Conservation (phyloP, 345 rosid species). For the Euphorbia tirucalli region DNA sequence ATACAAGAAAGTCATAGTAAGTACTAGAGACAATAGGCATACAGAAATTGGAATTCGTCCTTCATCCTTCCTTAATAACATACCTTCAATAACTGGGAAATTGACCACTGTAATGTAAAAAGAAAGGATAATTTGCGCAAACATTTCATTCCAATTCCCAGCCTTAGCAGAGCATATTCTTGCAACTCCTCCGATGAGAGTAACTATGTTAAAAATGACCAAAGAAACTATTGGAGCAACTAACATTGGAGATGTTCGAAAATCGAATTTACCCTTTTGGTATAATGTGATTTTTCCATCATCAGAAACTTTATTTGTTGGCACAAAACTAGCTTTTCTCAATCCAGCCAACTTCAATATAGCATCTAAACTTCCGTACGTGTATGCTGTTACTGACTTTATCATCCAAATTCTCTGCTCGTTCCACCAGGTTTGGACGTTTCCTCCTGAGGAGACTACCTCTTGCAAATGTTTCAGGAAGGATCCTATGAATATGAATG, state of each 20-base stretch:
- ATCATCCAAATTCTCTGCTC: conserved; percentile 22
- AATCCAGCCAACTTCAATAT: conserved; percentile 13
- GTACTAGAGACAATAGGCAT: conserved; percentile 5
- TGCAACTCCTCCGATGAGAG: conserved; percentile 19
- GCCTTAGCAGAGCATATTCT: not conserved
- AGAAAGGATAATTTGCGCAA: conserved; percentile 24
- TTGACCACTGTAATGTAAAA: conserved; percentile 23
- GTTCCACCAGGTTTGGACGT: conserved; percentile 13
- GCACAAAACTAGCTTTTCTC: conserved; percentile 24
- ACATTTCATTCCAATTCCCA: conserved; percentile 10
- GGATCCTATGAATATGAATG: conserved; percentile 14
- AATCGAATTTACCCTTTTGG: conserved; percentile 26
- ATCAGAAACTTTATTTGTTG: conserved; percentile 17
- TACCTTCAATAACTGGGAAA: conserved; percentile 31
- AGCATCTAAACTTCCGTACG: conserved; percentile 17
- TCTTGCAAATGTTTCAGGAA: conserved; percentile 13
- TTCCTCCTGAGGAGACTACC: conserved; percentile 16
- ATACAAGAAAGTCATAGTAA: not conserved
- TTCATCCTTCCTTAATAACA: conserved; percentile 23
- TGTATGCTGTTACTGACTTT: conserved; percentile 22
- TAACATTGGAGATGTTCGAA: conserved; percentile 13
- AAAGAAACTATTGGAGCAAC: conserved; percentile 22
- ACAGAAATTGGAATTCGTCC: conserved; percentile 18
- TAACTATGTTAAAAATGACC: conserved; percentile 19
- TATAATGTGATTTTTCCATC: conserved; percentile 15